Base-by-base conservation (phyloP, 2,329 filamentous ascomycete species). In the Fusarium protoensiforme region DNA sequence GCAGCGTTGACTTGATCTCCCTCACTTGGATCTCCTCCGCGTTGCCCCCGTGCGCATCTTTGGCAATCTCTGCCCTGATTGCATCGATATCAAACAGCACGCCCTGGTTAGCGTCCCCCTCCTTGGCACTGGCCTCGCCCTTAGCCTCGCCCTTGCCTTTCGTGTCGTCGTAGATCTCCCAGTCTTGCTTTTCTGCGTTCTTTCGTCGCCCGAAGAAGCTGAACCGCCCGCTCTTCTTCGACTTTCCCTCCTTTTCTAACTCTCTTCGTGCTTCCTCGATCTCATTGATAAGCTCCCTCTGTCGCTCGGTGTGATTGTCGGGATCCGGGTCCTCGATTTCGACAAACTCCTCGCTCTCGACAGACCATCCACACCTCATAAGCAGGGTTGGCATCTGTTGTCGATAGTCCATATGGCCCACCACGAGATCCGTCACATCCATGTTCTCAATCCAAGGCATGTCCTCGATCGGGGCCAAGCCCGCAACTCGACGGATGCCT, bases 301-400 rank as follows among this genome's bases (percentile, higher is more conserved):
- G 96, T 56, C 95, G 89, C 80, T 94, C 89, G 59, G 90, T 88
- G 83, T 98, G 96, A 75, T 97, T 96, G 0, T 98, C 96, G 0
- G 96, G 96, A 78, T 99, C 96, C 0, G 96, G 95, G 75, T 99
- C 96, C 80, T 98, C 96, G 68, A 99, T 98, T 83, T 99, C 96
- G 1, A 90, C 92, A 79, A 98, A 99, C 80, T 98, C 96, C 76
- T 98, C 95, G 73, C 92, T 95, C 78, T 98, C 92, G 5, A 98
- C 94, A 61, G 92, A 85, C 95, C 95, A 99, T 18, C 95, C 96
- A 38, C 95, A 94, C 80, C 96, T 92, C 71, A 94, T 91, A 60
- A 99, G 87, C 20, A 99, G 87, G 65, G 90, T 90, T 18, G 96
- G 96, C 92, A 99, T 98, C 39, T 95, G 94, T 29, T 91, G 90